phyloP scores from a whole-genome alignment of 2,329 filamentous ascomycete species.

The Beauveria varroae region DNA sequence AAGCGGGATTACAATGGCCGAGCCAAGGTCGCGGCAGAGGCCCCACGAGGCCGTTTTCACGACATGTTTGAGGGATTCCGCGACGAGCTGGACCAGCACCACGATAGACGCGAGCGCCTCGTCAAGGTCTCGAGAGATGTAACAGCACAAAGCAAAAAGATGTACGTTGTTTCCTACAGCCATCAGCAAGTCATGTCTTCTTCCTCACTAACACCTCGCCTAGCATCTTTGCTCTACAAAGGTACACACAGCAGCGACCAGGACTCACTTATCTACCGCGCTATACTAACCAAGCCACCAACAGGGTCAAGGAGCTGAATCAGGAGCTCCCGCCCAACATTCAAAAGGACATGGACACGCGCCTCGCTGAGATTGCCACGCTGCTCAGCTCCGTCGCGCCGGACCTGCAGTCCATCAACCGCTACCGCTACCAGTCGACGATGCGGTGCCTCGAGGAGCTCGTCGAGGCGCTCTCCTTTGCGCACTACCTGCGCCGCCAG shows the following conservation, averaged over 20 bases:
- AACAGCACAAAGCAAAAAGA: conserved; percentile 92
- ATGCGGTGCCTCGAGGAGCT: conserved; percentile 89
- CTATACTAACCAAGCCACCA: neutral
- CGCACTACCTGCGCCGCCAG: conserved; percentile 77
- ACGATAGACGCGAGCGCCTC: conserved; percentile 83
- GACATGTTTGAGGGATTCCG: conserved; percentile 82
- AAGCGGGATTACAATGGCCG: conserved; percentile 49
- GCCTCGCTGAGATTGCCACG: conserved; percentile 61
- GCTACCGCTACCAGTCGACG: conserved; percentile 71
- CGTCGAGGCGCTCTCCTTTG: conserved; percentile 83
- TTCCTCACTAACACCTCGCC: neutral
- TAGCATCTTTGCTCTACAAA: conserved; percentile 24
- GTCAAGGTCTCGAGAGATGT: conserved; percentile 90
- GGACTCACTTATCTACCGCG: neutral
- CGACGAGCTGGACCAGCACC: conserved; percentile 84
- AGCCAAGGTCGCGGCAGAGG: conserved; percentile 29
- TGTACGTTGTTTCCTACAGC: conserved; percentile 56
- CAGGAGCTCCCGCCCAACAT: conserved; percentile 60
- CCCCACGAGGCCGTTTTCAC: conserved; percentile 41
- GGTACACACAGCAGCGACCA: conserved; percentile 20
- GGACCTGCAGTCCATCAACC: conserved; percentile 72
- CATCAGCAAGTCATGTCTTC: neutral
- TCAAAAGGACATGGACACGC: conserved; percentile 59
- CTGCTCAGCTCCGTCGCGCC: conserved; percentile 60
- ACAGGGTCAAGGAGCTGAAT: conserved; percentile 57